A percentile compares a stretch with the other conserved stretches of the same genome.
phyloP scores from a whole-genome alignment of 139 green algal genomes.

The Chlorella sp. region DNA sequence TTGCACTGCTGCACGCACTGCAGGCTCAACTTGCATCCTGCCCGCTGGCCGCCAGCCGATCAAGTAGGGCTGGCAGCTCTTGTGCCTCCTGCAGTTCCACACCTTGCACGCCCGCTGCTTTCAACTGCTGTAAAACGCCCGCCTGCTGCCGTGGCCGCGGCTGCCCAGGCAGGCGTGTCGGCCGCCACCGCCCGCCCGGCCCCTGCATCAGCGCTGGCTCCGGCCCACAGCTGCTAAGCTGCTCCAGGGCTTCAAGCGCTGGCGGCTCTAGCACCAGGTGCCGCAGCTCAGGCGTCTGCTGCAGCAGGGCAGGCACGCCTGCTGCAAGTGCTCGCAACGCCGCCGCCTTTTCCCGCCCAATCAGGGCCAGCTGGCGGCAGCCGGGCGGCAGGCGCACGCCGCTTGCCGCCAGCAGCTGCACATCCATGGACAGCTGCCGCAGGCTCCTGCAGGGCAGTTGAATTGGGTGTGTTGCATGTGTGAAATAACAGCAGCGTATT shows the following conservation, averaged over 20 bases:
- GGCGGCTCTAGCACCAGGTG: conserved; percentile 7
- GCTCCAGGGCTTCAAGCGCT: neutral
- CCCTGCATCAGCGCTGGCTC: neutral
- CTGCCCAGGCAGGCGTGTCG: conserved; percentile 11
- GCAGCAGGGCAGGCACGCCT: neutral
- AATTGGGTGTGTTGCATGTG: neutral
- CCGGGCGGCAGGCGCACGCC: conserved; percentile 3
- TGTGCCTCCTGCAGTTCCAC: neutral
- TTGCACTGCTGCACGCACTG: no score
- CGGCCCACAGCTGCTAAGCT: neutral
- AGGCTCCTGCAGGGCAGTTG: neutral
- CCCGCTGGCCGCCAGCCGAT: neutral
- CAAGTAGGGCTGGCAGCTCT: neutral
- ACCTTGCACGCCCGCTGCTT: neutral
- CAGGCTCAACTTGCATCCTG: neutral
- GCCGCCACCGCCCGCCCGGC: neutral
- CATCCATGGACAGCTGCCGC: conserved; percentile 20
- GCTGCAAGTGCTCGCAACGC: neutral
- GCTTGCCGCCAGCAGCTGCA: neutral
- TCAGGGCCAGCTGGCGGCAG: conserved; percentile 17
- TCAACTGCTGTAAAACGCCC: neutral
- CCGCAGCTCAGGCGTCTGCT: neutral
- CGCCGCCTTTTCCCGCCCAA: neutral
- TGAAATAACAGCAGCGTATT: no score
- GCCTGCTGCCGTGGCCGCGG: neutral